Evolutionary conservation across 2,329 filamentous ascomycete species (phyloP), one percentile per base, ranked within the genome.

Genomic region (Amesomyces nigricolor): DNA sequence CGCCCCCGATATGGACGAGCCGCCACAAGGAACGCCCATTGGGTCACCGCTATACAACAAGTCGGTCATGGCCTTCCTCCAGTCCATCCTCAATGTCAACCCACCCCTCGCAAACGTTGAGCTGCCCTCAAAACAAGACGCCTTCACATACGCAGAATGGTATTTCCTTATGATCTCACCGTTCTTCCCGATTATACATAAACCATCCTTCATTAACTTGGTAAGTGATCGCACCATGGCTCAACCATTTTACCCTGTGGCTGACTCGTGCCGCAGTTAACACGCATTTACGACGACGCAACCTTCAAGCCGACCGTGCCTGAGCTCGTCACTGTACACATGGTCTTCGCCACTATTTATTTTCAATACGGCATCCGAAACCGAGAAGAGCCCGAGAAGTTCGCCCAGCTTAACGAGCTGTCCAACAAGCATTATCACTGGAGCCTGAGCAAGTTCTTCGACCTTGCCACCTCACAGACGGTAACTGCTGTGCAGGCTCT

Each of bases 361-460:
- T 89, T 87, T 62, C 88, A 95, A 63, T 88, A 85, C 57, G 85
- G 86, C n/a, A 75, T 83, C 4, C 79, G 88, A 17, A 91, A 90
- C 63, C 74, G 76, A 58, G 76, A 82, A 57, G 72, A 81, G 54
- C 68, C 78, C 14, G 75, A 77, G 3, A 75, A 79, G 56, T 77
- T 80, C 57, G 72, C 73, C 6, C 74, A 78, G 39, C 72, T 86
- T 51, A 82, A 86, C 61, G 76, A 82, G 1, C 72, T 85, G 49
- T 88, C 87, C 3, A 88, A 91, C 69, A 80, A 81, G 52, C 89
- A 94, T 67, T 92, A 91, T 62, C 86, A 91, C 64, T 92, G 85
- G 66, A 79, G 85, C 1, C 71, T 91, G 44, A 82, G 81, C 66
- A 83, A 85, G 68, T 83, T 87, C 61, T 85, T 82, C 59, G 75